phyloP scores from a whole-genome alignment of 257 asterid species.

The Solanum verrucosum region DNA sequence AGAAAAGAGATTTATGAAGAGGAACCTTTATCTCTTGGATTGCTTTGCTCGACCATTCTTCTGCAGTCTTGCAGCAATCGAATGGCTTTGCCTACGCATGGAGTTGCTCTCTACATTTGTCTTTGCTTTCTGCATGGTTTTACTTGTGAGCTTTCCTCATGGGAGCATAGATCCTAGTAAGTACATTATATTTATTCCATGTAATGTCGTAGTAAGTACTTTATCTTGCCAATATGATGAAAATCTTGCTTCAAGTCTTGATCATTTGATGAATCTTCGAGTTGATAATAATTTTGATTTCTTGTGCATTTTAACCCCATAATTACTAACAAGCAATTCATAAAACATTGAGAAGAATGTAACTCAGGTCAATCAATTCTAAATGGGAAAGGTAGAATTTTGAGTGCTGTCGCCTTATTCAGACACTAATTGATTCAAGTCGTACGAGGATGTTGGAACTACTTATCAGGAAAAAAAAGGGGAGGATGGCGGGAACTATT shows the following conservation, averaged over 20 bases:
- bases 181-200: constrained; percentile 12
- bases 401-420: background rate
- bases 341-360: background rate
- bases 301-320: background rate
- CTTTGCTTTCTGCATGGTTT: constrained; percentile 92
- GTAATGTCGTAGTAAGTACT: constrained; percentile 36
- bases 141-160: constrained; percentile 93
- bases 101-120: constrained; percentile 94
- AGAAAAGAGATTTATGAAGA: constrained; percentile 96
- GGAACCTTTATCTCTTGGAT: constrained; percentile 94
- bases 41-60: constrained; percentile 98
- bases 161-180: constrained; percentile 95
- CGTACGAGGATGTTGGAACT: background rate
- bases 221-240: background rate
- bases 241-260: background rate
- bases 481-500: background rate
- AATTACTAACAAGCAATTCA: background rate
- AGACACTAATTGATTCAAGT: background rate
- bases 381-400: background rate
- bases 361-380: background rate
- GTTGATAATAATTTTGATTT: background rate
- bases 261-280: background rate
- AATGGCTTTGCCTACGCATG: constrained; percentile 99
- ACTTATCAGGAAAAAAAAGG: background rate
- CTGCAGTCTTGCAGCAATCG: constrained; percentile 96